Conservation (phyloP, 139 green algal species). For the Chlorella sorokiniana region DNA sequence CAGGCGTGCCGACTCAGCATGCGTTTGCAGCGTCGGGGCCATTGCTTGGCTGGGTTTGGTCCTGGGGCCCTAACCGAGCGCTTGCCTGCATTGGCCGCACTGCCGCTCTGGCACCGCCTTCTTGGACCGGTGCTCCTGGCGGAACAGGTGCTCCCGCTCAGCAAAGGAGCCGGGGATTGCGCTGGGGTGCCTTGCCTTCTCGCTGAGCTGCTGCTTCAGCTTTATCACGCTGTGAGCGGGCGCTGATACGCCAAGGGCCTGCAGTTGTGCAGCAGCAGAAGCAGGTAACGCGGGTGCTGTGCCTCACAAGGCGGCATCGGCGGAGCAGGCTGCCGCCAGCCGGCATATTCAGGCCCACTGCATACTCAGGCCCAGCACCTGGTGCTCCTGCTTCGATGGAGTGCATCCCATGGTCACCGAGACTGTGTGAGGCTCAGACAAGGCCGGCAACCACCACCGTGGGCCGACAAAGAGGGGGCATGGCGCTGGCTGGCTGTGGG, state of each 20-base stretch:
- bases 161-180: slow-evolving; percentile 40
- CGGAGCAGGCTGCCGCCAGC: too few species aligned
- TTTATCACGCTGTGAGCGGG: neutral
- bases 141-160: slow-evolving; percentile 33
- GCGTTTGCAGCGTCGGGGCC: neutral
- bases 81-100: slow-evolving; percentile 9
- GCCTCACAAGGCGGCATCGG: too few species aligned
- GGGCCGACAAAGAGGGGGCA: too few species aligned
- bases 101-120: slow-evolving; percentile 2
- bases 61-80: neutral
- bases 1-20: too few species aligned
- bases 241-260: neutral
- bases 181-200: slow-evolving; percentile 3
- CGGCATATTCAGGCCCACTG: too few species aligned
- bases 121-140: neutral
- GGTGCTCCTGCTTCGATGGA: neutral
- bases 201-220: slow-evolving; percentile 28
- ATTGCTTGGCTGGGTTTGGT: neutral
- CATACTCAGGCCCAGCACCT: neutral
- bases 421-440: too few species aligned
- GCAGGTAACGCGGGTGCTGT: too few species aligned
- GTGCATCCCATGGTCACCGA: neutral
- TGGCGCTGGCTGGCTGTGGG: too few species aligned
- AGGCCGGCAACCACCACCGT: too few species aligned
- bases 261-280: neutral